A percentile compares a stretch with the other conserved stretches of the same genome.
Conservation (phyloP, 2,329 filamentous ascomycete species). For the Botryotinia convoluta region DNA sequence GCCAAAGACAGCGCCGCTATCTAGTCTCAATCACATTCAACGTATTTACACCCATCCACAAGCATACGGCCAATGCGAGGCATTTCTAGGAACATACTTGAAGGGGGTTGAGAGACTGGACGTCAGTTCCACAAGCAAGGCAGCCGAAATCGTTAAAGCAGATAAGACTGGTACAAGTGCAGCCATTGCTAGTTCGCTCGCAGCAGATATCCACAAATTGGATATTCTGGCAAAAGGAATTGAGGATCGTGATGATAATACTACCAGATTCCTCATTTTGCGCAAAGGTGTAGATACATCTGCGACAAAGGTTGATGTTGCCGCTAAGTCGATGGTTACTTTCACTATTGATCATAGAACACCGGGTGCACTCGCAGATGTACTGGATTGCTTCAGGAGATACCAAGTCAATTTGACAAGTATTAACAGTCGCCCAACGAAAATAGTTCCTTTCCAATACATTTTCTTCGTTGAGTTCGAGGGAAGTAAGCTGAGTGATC, state of each 20-base stretch:
- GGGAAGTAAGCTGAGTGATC: conserved; percentile 55
- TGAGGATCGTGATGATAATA: conserved; percentile 72
- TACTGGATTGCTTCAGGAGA: conserved; percentile 73
- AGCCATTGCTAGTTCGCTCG: conserved; percentile 74
- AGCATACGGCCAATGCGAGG: conserved; percentile 86
- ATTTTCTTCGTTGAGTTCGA: conserved; percentile 93
- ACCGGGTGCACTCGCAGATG: conserved; percentile 80
- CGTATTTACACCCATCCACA: conserved; percentile 92
- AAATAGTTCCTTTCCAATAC: conserved; percentile 77
- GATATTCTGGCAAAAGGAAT: conserved; percentile 67
- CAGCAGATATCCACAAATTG: conserved; percentile 65
- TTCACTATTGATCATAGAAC: conserved; percentile 77
- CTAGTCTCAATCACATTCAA: conserved; percentile 59
- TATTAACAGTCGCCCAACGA: conserved; percentile 82
- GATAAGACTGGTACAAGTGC: conserved; percentile 60
- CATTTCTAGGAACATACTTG: conserved; percentile 68
- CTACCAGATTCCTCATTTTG: conserved; percentile 75
- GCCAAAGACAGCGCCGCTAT: conserved; percentile 48
- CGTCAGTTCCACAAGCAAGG: conserved; percentile 79
- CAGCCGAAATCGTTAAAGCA: conserved; percentile 71
- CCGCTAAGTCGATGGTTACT: conserved; percentile 70
- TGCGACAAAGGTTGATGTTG: conserved; percentile 20
- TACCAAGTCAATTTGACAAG: conserved; percentile 79
- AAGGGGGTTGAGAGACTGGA: conserved; percentile 77
- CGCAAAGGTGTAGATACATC: conserved; percentile 33